Evolutionary conservation across 148 eudicot species (phyloP).

Genomic region (Fagopyrum homotropicum): DNA sequence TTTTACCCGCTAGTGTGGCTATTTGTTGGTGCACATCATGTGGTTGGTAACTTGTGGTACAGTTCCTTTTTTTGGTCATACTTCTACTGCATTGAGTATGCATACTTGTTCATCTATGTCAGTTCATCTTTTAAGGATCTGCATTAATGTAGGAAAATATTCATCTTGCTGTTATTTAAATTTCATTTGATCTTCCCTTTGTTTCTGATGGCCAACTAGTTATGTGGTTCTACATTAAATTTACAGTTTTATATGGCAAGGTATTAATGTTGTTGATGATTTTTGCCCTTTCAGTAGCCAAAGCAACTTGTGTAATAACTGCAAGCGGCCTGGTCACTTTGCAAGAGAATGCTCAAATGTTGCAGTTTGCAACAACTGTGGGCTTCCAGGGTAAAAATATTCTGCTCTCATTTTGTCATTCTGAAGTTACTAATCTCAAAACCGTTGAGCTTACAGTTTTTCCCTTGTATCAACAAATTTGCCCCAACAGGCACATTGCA

Average conservation of each 20-base stretch:
- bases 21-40: not conserved
- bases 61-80: not conserved
- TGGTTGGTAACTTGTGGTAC: not conserved
- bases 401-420: not conserved
- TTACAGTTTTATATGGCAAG: not conserved
- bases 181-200: not conserved
- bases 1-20: not conserved
- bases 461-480: not conserved
- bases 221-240: not conserved
- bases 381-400: slow-evolving; percentile 42
- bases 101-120: not conserved
- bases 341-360: slow-evolving; percentile 52
- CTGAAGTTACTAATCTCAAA: not conserved
- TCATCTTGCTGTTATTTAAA: not conserved
- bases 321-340: slow-evolving; percentile 48
- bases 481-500: slow-evolving; percentile 71
- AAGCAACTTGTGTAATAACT: slow-evolving; percentile 42
- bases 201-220: not conserved
- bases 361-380: slow-evolving; percentile 50
- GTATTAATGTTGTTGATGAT: not conserved
- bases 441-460: not conserved
- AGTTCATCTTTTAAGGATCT: not conserved
- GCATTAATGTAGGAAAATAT: not conserved
- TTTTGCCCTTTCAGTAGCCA: slow-evolving; percentile 21
- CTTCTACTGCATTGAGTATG: not conserved